Base-by-base conservation (phyloP, 805 yeast species). In the Wickerhamomyces kurtzmanii region DNA sequence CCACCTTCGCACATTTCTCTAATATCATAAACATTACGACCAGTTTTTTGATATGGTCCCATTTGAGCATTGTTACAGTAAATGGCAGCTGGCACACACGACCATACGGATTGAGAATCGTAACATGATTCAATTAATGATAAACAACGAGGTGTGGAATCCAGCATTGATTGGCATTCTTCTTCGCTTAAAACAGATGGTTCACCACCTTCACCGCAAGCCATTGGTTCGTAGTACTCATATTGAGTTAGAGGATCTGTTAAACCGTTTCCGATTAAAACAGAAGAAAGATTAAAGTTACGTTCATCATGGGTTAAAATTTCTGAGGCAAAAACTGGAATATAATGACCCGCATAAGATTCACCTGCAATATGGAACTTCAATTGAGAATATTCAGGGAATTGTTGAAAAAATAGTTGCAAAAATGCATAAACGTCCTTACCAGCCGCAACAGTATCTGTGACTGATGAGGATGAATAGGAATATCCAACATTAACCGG, bases 261-360 rank as follows among this genome's bases (percentile, higher is more conserved):
- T 42, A 85, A 70, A 31, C 96, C 96, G 51, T 86, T 86, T 47
- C 96, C 96, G 47, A 86, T 84, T 57, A 86, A 52, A 9, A 85
- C 77, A 3, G 94, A 82, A 5, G 77, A 62, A 44, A 84, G 65
- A 43, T 80, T 68, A 56, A 77, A 77, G 43, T 55, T 49, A 39
- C 74, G 59, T 47, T 75, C 78, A 22, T 55, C 56, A 45, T 81
- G 84, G 22, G 70, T 60, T 43, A 83, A 58, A 42, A 86, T 84
- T 53, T 84, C 94, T 33, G 71, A 52, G 6, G 94, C 94, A 55
- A 86, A 82, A 8, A 70, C 82, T 13, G 98, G 98, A 39, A 87
- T 81, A 57, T 89, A 87, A 49, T 85, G 93, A 28, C 96, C 96
- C 12, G 89, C 96, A 47, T 87, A 86, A 7, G 93, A 80, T 51